Base-by-base conservation (phyloP, 164 flowering plant genomes). In the Nymphaea colorata region DNA sequence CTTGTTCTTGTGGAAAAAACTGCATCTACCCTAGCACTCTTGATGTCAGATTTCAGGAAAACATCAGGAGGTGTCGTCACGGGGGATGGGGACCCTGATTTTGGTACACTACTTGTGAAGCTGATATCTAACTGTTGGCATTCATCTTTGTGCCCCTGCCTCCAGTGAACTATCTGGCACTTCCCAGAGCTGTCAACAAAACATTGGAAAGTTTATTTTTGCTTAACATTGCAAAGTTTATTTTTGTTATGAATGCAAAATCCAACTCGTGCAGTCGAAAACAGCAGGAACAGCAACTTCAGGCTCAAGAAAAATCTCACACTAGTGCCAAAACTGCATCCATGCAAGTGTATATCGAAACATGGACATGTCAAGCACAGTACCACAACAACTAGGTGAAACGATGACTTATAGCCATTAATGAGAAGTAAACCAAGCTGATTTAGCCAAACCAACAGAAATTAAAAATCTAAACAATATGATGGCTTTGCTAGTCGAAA, bases 111-210 rank as follows among this genome's bases (percentile, higher is more conserved):
- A 51, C 3, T 51, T 15, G 57, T 8, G 12, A 51, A 51, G 57
- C 8, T 8, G 57, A 15, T 72, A 51, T 81, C 91, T 74, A 76
- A 42, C 64, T 70, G 80, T 73, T 71, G 82, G 78, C 97, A 91
- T 74, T 87, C 96, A 61, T 79, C 77, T 82, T 79, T 89, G 79
- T 91, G 97, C 66, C 78, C 85, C 75, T 82, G 84, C 82, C 97
- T 85, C 97, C 97, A 91, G 68, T 91, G 97, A 69, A 85, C 70
- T 68, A 91, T 91, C 67, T 91, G 97, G 73, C 97, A 91, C 77
- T 80, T 89, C 44, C 96, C 97, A 68, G 97, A 91, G 76, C 97
- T 91, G 84, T 76, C 80, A 36, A 70, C 67, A 57, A 43, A 64
- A 42, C 57, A 51, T 15, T 51, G 57, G 36, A 51, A 51, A 51